phyloP scores from a whole-genome alignment of 805 yeast species.

The Starmerella kuoi region DNA sequence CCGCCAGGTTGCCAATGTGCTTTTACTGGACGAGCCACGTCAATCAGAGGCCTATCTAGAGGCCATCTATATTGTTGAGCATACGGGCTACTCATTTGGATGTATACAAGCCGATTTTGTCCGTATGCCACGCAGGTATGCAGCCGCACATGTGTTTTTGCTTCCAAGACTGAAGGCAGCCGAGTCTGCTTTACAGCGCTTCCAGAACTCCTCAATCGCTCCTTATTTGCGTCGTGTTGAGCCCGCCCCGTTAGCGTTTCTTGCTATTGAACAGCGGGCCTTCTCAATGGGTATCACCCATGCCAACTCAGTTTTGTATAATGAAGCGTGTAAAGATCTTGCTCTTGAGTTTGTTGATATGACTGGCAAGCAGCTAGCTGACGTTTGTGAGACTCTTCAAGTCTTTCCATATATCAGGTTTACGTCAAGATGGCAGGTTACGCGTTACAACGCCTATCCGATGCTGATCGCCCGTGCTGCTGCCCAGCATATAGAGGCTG shows the following conservation, averaged over 20 bases:
- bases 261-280: conserved; percentile 58
- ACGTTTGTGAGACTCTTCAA: conserved; percentile 64
- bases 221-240: conserved; percentile 27
- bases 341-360: conserved; percentile 35
- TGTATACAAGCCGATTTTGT: conserved; percentile 69
- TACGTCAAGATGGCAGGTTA: conserved; percentile 30
- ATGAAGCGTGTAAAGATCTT: conserved; percentile 38
- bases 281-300: conserved; percentile 51
- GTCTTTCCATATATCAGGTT: conserved; percentile 81
- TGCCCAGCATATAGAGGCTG: conserved; percentile 8
- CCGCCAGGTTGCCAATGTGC: conserved; percentile 39
- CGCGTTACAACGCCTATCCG: conserved; percentile 49
- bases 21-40: conserved; percentile 48
- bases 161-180: conserved; percentile 39
- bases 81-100: conserved; percentile 51
- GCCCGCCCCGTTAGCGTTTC: conserved; percentile 38
- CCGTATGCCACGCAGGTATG: conserved; percentile 57
- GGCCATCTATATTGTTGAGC: conserved; percentile 70
- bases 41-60: conserved; percentile 53
- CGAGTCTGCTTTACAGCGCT: conserved; percentile 19
- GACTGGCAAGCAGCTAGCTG: conserved; percentile 55
- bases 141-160: conserved; percentile 59
- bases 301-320: conserved; percentile 64
- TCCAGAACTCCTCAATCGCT: conserved; percentile 24
- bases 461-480: conserved; percentile 31